These are phyloP conservation scores for Stromatinia cepivora DNA, from an alignment of 2,329 filamentous ascomycete genomes.

Conservation along the genomic window DNA sequence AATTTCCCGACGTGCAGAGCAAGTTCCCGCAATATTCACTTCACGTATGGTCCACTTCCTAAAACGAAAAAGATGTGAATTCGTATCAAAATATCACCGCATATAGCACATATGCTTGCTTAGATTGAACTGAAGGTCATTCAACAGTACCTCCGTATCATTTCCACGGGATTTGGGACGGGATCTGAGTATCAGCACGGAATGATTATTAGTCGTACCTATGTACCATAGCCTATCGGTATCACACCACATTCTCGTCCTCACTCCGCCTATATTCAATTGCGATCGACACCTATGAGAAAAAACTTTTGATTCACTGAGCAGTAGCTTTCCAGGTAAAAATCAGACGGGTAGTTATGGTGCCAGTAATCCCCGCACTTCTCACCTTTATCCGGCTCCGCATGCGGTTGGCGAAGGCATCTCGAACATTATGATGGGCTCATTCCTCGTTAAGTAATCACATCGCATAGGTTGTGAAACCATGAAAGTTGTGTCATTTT, in stretches of 20 bases:
- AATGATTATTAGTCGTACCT: neutral
- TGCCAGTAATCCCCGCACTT: constrained; percentile 2
- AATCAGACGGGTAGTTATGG: neutral
- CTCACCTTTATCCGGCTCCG: neutral
- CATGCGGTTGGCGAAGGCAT: neutral
- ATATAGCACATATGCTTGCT: neutral
- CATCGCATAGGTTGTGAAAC: neutral
- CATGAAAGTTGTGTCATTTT: neutral
- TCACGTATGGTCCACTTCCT: no score
- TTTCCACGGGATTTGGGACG: neutral
- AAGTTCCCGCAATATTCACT: no score
- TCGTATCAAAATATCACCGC: neutral
- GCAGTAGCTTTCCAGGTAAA: neutral
- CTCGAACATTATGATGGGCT: neutral
- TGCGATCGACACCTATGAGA: no score
- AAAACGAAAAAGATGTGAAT: no score
- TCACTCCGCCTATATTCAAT: neutral
- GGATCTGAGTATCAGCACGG: neutral
- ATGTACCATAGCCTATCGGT: neutral
- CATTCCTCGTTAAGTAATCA: constrained; percentile 10
- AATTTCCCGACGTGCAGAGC: no score
- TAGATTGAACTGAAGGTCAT: no score
- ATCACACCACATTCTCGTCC: neutral
- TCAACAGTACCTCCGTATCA: neutral
- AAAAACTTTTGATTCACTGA: neutral